A percentile compares a stretch with the other conserved stretches of the same genome.
Evolutionary conservation across 2,329 filamentous ascomycete genomes (phyloP).

Genomic region (Fusarium sulawesiense): DNA sequence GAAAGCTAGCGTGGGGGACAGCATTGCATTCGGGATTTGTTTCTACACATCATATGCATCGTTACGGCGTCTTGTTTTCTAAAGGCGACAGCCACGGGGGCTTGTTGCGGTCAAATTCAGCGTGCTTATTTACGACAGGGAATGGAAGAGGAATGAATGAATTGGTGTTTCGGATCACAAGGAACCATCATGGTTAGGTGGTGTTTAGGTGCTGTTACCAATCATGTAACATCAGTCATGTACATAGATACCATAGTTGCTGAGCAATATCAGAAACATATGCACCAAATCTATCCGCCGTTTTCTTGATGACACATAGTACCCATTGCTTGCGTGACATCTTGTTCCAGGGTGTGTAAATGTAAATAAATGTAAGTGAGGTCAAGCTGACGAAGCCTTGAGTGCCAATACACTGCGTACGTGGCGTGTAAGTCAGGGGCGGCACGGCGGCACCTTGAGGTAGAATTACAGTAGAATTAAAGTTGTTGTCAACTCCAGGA

Average conservation of each 20-base stretch:
- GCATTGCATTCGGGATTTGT: conserved; percentile 18
- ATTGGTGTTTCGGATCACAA: conserved; percentile 34
- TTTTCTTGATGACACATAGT: background rate
- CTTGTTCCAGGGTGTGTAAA: conserved; percentile 7
- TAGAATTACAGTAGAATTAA: conserved; percentile 17
- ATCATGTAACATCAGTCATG: conserved; percentile 17
- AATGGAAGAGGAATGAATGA: conserved; percentile 28
- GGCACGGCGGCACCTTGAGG: conserved; percentile 15
- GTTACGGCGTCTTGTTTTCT: conserved; percentile 44
- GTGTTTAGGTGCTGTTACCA: conserved; percentile 30
- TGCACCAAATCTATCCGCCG: conserved; percentile 14
- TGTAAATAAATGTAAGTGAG: background rate
- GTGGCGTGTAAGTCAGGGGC: conserved; percentile 9
- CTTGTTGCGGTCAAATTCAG: conserved; percentile 42
- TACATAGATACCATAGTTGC: conserved; percentile 39
- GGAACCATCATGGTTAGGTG: conserved; percentile 15
- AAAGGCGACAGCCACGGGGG: conserved; percentile 34
- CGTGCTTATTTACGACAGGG: conserved; percentile 38
- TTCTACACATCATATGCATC: conserved; percentile 41
- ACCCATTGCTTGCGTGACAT: conserved; percentile 9
- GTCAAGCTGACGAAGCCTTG: background rate
- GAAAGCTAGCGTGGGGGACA: background rate
- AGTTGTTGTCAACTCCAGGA: conserved; percentile 15
- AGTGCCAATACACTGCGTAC: conserved; percentile 6
- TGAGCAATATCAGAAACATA: conserved; percentile 28